Conservation (phyloP, 169 alveolate species). For the Babesia ovis region DNA sequence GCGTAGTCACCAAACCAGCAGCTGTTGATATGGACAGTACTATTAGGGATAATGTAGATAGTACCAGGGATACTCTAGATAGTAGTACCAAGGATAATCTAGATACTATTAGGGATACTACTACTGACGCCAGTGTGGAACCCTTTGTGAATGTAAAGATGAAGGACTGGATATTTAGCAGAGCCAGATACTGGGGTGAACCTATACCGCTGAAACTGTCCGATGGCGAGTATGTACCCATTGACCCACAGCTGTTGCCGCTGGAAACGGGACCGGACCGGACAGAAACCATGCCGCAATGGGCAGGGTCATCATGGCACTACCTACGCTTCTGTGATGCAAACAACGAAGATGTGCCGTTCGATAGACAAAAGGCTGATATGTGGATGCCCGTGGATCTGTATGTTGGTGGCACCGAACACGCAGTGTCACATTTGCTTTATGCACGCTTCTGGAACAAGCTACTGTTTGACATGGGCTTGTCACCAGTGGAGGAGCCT, state of each 20-base stretch:
- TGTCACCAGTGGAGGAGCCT: slow-evolving; percentile 82
- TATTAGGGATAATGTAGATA: neutral
- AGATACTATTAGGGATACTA: slow-evolving; percentile 20
- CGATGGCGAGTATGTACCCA: slow-evolving; percentile 36
- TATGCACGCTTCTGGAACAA: slow-evolving; percentile 91
- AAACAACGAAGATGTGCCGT: slow-evolving; percentile 57
- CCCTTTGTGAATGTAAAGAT: slow-evolving; percentile 63
- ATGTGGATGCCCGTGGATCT: slow-evolving; percentile 92
- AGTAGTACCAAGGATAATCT: neutral
- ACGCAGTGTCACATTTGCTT: slow-evolving; percentile 89
- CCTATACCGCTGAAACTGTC: slow-evolving; percentile 85
- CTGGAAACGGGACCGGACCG: slow-evolving; percentile 34
- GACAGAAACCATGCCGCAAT: slow-evolving; percentile 89
- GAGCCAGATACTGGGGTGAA: slow-evolving; percentile 93
- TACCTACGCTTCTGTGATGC: slow-evolving; percentile 86
- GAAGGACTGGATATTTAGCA: slow-evolving; percentile 89
- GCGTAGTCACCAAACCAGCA: neutral
- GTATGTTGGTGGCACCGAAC: slow-evolving; percentile 93
- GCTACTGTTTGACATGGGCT: slow-evolving; percentile 78
- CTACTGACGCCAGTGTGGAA: slow-evolving; percentile 21
- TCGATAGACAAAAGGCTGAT: slow-evolving; percentile 56
- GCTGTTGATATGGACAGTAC: neutral
- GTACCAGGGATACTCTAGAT: neutral
- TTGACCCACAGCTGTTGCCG: slow-evolving; percentile 48
- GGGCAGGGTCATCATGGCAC: slow-evolving; percentile 94